Evolutionary conservation across 768 basidiomycete species (phyloP).

Genomic region (Hebeloma cylindrosporum): DNA sequence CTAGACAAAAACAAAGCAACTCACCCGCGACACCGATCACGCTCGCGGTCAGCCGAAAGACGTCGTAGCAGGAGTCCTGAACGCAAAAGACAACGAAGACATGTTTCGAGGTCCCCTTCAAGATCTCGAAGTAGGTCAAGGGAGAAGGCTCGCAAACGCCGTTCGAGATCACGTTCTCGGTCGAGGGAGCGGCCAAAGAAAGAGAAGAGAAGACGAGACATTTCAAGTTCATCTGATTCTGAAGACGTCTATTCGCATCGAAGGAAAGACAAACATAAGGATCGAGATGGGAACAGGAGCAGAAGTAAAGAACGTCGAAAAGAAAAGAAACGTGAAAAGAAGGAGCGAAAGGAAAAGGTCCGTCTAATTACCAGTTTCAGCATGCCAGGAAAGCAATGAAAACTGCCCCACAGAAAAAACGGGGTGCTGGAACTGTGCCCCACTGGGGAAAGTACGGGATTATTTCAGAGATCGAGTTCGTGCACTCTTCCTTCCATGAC

Average conservation of each 20-base stretch:
- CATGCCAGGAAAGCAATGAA: too few species aligned
- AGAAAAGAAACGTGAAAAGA: conserved; percentile 63
- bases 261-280: conserved; percentile 46
- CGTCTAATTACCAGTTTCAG: conserved; percentile 14
- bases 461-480: conserved; percentile 83
- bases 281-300: conserved; percentile 48
- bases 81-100: conserved; percentile 30
- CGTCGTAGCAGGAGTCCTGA: conserved; percentile 34
- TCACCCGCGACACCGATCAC: conserved; percentile 26
- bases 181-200: conserved; percentile 30
- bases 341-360: conserved; percentile 67
- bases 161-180: conserved; percentile 27
- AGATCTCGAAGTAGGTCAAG: conserved; percentile 36
- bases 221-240: conserved; percentile 42
- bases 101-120: conserved; percentile 21
- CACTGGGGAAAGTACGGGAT: conserved; percentile 93
- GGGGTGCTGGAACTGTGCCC: conserved; percentile 50
- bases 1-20: conserved; percentile 11
- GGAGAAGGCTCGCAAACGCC: conserved; percentile 15
- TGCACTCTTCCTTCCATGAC: conserved; percentile 27
- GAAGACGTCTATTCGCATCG: conserved; percentile 41
- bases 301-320: conserved; percentile 43
- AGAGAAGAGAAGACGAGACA: conserved; percentile 31
- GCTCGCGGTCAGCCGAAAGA: conserved; percentile 23
- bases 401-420: conserved; percentile 47